These are phyloP conservation scores for Candida khao-thaluensis DNA, from an alignment of 805 yeast genomes.

Conservation along the genomic window DNA sequence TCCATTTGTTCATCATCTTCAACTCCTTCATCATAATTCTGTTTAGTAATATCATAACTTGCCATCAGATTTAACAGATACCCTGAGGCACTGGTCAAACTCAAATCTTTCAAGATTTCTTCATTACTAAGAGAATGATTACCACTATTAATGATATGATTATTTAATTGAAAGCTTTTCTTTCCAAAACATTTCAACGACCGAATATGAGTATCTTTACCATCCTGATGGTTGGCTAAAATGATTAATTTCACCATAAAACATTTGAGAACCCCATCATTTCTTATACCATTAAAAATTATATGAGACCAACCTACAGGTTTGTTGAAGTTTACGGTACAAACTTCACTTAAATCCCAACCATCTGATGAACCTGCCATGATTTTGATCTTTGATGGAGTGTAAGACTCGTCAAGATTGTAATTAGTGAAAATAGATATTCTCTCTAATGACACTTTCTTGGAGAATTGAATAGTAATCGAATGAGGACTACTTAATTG, in stretches of 20 bases:
- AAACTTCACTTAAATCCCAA: conserved; percentile 71
- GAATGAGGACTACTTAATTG: conserved; percentile 71
- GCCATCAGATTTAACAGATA: conserved; percentile 24
- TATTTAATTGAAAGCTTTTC: conserved; percentile 19
- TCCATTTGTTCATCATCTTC: conserved; percentile 18
- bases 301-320: conserved; percentile 81
- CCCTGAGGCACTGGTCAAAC: conserved; percentile 31
- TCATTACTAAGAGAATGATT: conserved; percentile 12
- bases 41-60: conserved; percentile 8
- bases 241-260: conserved; percentile 63
- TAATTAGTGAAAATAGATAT: conserved; percentile 72
- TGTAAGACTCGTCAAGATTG: conserved; percentile 82
- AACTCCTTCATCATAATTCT: conserved; percentile 5
- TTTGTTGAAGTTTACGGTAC: conserved; percentile 54
- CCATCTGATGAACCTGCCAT: conserved; percentile 73
- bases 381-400: conserved; percentile 70
- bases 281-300: conserved; percentile 52
- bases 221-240: conserved; percentile 84
- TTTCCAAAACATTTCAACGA: conserved; percentile 59
- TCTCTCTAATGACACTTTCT: conserved; percentile 65
- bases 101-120: conserved; percentile 23
- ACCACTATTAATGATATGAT: conserved; percentile 5
- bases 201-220: conserved; percentile 90
- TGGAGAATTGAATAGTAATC: conserved; percentile 76
- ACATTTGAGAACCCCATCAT: conserved; percentile 61